Conservation (phyloP, 306 rosid species). For the Hylodesmum podocarpum region DNA sequence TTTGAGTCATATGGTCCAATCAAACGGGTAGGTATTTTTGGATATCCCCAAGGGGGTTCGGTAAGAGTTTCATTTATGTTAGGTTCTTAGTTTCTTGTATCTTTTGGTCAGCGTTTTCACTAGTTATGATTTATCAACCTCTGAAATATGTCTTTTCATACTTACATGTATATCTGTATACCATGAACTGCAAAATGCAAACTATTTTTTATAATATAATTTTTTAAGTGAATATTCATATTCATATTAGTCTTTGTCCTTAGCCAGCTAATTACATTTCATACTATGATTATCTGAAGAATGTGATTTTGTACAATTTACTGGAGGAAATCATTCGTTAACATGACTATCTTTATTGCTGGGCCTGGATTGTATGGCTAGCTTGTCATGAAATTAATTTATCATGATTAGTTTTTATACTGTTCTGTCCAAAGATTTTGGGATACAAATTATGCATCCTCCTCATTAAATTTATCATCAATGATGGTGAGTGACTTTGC, state of each 20-base stretch:
- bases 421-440: slow-evolving; percentile 18
- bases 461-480: slow-evolving; percentile 11
- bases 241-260: background rate
- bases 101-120: slow-evolving; percentile 3
- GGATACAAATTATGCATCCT: background rate
- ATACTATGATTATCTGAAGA: background rate
- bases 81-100: background rate
- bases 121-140: background rate
- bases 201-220: slow-evolving; percentile 12
- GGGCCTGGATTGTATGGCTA: background rate
- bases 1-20: slow-evolving; percentile 97
- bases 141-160: background rate
- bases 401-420: background rate
- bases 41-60: slow-evolving; percentile 69
- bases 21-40: slow-evolving; percentile 98
- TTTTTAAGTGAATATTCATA: background rate
- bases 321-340: background rate
- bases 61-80: slow-evolving; percentile 73
- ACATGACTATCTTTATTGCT: slow-evolving; percentile 5
- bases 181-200: background rate
- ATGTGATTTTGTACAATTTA: background rate
- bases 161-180: background rate
- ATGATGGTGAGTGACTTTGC: slow-evolving; percentile 12
- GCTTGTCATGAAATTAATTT: slow-evolving; percentile 22
- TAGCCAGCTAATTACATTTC: background rate